These are phyloP conservation scores for Drosera spatulata DNA, from an alignment of 179 eudicot genomes.

Conservation along the genomic window DNA sequence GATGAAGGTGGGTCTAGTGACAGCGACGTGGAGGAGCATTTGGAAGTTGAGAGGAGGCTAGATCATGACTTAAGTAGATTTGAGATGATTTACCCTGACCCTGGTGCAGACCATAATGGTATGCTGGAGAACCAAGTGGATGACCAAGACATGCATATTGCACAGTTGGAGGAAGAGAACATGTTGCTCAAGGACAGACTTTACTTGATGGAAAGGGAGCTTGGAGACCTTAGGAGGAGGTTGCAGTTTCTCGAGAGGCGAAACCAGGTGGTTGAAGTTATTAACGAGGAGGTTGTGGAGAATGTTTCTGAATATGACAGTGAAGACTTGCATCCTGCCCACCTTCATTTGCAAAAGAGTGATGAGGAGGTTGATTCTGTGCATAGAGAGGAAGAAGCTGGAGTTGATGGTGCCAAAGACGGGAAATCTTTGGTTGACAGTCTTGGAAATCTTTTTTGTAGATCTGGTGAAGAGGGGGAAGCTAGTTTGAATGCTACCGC, in stretches of 20 bases:
- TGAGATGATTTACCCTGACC: conserved; percentile 77
- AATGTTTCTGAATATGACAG: conserved; percentile 69
- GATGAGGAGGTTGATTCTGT: conserved; percentile 42
- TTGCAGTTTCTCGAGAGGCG: conserved; percentile 63
- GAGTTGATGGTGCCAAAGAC: not conserved
- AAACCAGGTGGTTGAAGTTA: conserved; percentile 40
- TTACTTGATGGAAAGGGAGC: conserved; percentile 90
- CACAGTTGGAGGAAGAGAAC: conserved; percentile 89
- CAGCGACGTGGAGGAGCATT: conserved; percentile 97
- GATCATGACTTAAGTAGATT: conserved; percentile 94
- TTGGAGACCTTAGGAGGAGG: conserved; percentile 76
- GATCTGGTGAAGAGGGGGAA: too few species aligned
- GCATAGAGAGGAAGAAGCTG: conserved; percentile 21
- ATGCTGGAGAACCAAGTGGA: conserved; percentile 80
- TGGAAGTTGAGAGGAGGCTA: conserved; percentile 94
- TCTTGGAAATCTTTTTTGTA: too few species aligned
- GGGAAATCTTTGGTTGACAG: too few species aligned
- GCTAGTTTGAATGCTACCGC: conserved; percentile 21
- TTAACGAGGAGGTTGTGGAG: conserved; percentile 63
- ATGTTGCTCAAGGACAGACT: conserved; percentile 73
- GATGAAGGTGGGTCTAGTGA: conserved; percentile 81
- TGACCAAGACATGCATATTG: conserved; percentile 92
- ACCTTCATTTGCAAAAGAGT: conserved; percentile 22
- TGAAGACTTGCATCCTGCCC: conserved; percentile 34
- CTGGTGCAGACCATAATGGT: conserved; percentile 44